These are phyloP conservation scores for Candida railenensis DNA, from an alignment of 805 yeast species.

Conservation along the genomic window DNA sequence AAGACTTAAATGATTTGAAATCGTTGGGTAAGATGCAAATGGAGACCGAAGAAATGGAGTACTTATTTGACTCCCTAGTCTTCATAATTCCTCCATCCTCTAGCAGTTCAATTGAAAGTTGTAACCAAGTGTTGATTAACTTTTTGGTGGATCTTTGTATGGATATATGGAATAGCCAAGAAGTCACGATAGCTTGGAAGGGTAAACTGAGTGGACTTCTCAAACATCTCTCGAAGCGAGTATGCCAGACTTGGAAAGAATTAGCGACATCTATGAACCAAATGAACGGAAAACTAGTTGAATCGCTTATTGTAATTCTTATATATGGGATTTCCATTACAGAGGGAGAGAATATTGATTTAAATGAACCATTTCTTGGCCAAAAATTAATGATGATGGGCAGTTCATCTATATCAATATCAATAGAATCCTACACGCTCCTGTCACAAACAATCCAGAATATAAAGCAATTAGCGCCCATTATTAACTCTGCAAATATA, in stretches of 20 bases:
- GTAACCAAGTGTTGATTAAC: constrained; percentile 9
- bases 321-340: neutral
- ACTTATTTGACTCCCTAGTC: constrained; percentile 17
- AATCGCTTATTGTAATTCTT: constrained; percentile 3
- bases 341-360: neutral
- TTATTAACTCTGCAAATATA: neutral
- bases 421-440: neutral
- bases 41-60: constrained; percentile 14
- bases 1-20: constrained; percentile 18
- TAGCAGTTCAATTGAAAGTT: constrained; percentile 2
- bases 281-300: constrained; percentile 4
- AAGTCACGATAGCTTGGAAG: neutral
- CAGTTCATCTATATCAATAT: neutral
- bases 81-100: constrained; percentile 5
- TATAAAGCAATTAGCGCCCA: neutral
- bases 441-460: neutral
- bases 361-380: neutral
- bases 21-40: constrained; percentile 10
- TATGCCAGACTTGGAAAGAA: neutral
- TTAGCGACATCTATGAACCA: neutral
- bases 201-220: neutral
- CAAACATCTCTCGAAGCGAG: neutral
- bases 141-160: constrained; percentile 8
- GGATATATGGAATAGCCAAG: neutral
- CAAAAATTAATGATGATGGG: neutral